These are phyloP conservation scores for Fusarium sp. DNA, from an alignment of 2,329 filamentous ascomycete genomes.

Conservation along the genomic window DNA sequence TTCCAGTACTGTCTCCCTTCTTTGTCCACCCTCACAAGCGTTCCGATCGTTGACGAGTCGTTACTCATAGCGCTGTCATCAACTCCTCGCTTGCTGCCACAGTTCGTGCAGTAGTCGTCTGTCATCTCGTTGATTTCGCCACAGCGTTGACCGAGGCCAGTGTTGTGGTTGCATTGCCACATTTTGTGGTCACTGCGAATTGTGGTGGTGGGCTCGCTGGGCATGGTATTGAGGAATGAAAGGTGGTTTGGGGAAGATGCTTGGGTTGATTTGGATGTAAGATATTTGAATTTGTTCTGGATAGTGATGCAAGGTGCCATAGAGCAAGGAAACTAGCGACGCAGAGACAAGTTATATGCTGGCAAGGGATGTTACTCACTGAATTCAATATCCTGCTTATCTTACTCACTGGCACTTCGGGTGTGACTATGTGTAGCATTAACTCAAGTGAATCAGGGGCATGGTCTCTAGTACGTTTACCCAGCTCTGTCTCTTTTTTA, in stretches of 20 bases:
- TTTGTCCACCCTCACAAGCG: background rate
- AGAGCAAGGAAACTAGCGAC: background rate
- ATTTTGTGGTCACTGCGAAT: background rate
- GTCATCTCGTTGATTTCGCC: background rate
- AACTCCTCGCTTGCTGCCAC: background rate
- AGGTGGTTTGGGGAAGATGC: background rate
- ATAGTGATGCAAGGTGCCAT: background rate
- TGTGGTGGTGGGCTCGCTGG: background rate
- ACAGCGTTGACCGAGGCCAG: background rate
- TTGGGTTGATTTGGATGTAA: background rate
- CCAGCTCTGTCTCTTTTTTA: background rate
- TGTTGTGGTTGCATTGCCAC: constrained; percentile 12
- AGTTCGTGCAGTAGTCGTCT: background rate
- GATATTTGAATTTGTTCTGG: background rate
- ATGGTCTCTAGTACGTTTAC: background rate
- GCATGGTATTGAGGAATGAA: background rate
- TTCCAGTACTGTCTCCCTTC: background rate
- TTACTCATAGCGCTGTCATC: background rate
- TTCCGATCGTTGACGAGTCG: background rate
- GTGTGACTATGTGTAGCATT: background rate
- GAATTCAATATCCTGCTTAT: background rate
- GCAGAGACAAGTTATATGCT: background rate
- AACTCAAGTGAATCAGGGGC: background rate
- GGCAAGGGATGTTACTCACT: background rate
- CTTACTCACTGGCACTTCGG: background rate